Evolutionary conservation across 352 stramenopile genomes (phyloP).

Genomic region (Globisporangium echinulatum): DNA sequence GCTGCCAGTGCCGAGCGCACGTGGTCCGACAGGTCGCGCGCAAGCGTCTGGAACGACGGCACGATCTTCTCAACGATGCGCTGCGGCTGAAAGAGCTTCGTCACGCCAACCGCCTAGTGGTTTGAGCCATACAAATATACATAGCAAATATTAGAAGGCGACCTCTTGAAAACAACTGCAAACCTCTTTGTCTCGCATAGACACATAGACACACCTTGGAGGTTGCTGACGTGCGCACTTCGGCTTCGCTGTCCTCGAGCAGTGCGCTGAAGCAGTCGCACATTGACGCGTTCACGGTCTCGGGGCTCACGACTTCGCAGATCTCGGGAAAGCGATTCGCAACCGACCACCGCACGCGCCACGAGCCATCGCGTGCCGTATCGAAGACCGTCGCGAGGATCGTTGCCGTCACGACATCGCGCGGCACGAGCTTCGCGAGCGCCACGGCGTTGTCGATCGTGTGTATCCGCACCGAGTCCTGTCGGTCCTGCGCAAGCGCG

Average conservation of each 20-base stretch:
- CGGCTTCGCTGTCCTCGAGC: conserved; percentile 95
- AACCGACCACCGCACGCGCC: conserved; percentile 97
- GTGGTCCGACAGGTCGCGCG: conserved; percentile 95
- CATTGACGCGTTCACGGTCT: conserved; percentile 64
- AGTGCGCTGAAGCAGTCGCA: conserved; percentile 91
- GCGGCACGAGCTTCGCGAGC: conserved; percentile 84
- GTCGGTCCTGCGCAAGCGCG: conserved; percentile 82
- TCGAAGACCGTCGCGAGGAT: conserved; percentile 90
- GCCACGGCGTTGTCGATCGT: conserved; percentile 95
- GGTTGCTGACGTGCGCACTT: conserved; percentile 93
- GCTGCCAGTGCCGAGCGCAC: conserved; percentile 93
- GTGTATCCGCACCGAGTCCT: conserved; percentile 97
- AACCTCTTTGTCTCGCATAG: not conserved
- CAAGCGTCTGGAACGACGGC: conserved; percentile 89
- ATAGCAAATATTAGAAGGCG: too few species aligned
- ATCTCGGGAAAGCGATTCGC: conserved; percentile 95
- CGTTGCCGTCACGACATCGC: conserved; percentile 65
- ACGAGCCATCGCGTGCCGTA: conserved; percentile 94
- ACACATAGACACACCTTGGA: conserved; percentile 67
- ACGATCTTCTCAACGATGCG: conserved; percentile 69
- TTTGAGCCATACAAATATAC: not conserved
- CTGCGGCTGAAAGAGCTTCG: conserved; percentile 49
- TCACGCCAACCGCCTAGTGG: conserved; percentile 31
- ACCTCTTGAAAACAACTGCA: too few species aligned
- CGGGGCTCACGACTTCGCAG: conserved; percentile 78